These are phyloP conservation scores for Chytriomyces hyalinus DNA, from an alignment of 192 early-diverging fungal genomes.

Conservation along the genomic window DNA sequence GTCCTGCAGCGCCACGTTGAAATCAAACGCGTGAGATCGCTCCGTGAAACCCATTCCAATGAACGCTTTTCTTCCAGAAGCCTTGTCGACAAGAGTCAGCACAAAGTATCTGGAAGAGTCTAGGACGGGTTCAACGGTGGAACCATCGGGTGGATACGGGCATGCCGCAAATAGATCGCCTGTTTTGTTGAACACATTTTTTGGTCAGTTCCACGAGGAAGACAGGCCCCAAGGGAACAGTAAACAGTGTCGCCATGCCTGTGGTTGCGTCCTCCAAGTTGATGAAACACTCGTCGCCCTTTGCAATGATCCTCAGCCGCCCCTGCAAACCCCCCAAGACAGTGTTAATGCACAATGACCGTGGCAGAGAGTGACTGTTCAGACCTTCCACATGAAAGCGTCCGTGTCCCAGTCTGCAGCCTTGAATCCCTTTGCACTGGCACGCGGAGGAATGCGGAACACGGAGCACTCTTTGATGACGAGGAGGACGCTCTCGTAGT, in stretches of 20 bases:
- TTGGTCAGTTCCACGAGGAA: background rate
- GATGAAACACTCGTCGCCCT: constrained; percentile 71
- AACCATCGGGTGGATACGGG: constrained; percentile 72
- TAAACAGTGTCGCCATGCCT: background rate
- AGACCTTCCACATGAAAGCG: constrained; percentile 70
- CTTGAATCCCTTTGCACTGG: constrained; percentile 68
- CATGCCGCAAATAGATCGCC: constrained; percentile 83
- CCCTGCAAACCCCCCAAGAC: constrained; percentile 40
- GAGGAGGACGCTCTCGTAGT: constrained; percentile 78
- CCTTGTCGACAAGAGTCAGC: constrained; percentile 68
- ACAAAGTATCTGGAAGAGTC: constrained; percentile 91
- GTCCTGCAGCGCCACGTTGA: constrained; percentile 89
- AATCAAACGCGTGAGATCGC: constrained; percentile 83
- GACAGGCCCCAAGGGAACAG: too few species aligned
- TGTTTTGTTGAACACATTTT: background rate
- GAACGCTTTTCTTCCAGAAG: constrained; percentile 78
- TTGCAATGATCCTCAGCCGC: constrained; percentile 71
- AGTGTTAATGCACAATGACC: too few species aligned
- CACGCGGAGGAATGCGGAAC: constrained; percentile 74
- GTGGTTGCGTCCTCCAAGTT: constrained; percentile 63
- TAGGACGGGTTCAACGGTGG: constrained; percentile 76
- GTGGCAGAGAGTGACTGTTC: too few species aligned
- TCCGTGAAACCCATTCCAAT: constrained; percentile 87
- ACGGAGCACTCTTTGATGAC: constrained; percentile 79
- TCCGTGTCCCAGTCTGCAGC: constrained; percentile 86